phyloP scores from a whole-genome alignment of 108 stramenopile species.

The Skeletonema marinoi region DNA sequence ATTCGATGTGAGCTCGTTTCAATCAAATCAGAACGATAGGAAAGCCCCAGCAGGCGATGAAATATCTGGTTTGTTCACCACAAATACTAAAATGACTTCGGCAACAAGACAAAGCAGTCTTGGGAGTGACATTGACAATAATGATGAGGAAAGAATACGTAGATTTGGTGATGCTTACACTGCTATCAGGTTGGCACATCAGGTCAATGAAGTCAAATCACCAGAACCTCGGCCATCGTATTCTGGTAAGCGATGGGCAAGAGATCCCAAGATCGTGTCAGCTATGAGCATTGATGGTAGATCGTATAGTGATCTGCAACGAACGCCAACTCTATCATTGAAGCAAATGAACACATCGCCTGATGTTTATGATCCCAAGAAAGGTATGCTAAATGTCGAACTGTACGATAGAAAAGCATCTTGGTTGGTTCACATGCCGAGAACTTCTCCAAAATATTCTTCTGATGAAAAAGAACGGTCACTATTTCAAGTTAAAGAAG shows the following conservation, averaged over 20 bases:
- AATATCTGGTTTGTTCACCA: slow-evolving; percentile 34
- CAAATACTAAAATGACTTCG: slow-evolving; percentile 29
- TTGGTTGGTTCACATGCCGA: slow-evolving; percentile 76
- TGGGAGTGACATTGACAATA: slow-evolving; percentile 9
- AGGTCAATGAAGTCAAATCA: slow-evolving; percentile 23
- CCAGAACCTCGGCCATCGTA: slow-evolving; percentile 23
- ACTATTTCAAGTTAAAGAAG: background rate
- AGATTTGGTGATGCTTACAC: slow-evolving; percentile 81
- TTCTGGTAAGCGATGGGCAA: slow-evolving; percentile 69
- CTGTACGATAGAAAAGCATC: slow-evolving; percentile 61
- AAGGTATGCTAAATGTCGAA: slow-evolving; percentile 8
- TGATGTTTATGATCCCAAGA: slow-evolving; percentile 12
- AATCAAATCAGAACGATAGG: background rate
- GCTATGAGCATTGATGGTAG: slow-evolving; percentile 54
- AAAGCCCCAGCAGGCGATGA: slow-evolving; percentile 11
- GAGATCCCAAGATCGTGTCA: slow-evolving; percentile 51
- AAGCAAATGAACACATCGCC: slow-evolving; percentile 26
- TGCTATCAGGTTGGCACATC: slow-evolving; percentile 67
- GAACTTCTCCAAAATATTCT: slow-evolving; percentile 19
- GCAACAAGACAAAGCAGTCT: background rate
- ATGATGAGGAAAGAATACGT: slow-evolving; percentile 54
- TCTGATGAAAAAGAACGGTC: slow-evolving; percentile 21
- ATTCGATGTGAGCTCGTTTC: slow-evolving; percentile 24
- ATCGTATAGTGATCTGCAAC: slow-evolving; percentile 59
- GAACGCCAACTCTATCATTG: slow-evolving; percentile 49